Conservation (phyloP, 352 stramenopile genomes). For the Thraustochytrium sp. region DNA sequence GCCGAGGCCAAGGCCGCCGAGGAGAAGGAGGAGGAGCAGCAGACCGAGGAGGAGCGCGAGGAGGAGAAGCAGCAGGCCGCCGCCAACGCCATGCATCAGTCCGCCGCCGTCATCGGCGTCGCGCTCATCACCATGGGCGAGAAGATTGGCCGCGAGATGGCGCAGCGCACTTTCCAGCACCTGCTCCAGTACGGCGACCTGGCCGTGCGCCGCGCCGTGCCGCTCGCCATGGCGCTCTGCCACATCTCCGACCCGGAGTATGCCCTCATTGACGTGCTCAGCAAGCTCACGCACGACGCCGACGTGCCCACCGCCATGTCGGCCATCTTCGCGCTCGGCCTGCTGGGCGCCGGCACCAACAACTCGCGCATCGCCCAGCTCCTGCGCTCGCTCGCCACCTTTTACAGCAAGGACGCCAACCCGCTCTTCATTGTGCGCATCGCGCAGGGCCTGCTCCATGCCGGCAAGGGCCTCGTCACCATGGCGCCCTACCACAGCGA, state of each 20-base stretch:
- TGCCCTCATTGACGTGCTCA: constrained; percentile 91
- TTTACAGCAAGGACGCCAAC: constrained; percentile 94
- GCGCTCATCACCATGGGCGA: constrained; percentile 96
- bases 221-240: constrained; percentile 89
- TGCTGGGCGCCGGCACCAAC: constrained; percentile 96
- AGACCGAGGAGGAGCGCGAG: constrained; percentile 45
- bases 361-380: constrained; percentile 96
- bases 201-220: constrained; percentile 90
- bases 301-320: constrained; percentile 93
- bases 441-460: constrained; percentile 95
- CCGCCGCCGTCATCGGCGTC: constrained; percentile 92
- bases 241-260: constrained; percentile 97
- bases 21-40: constrained; percentile 16
- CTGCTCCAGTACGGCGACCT: constrained; percentile 98
- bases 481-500: constrained; percentile 97
- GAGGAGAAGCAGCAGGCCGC: constrained; percentile 36
- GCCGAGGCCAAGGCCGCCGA: constrained; percentile 2
- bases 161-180: constrained; percentile 96
- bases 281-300: constrained; percentile 93
- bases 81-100: constrained; percentile 54
- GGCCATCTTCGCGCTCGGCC: constrained; percentile 90
- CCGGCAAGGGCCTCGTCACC: constrained; percentile 97
- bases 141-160: constrained; percentile 94
- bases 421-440: constrained; percentile 97
- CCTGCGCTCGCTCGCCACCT: constrained; percentile 87